These are phyloP conservation scores for Clavispora santaluciae DNA, from an alignment of 805 yeast species.

Conservation along the genomic window DNA sequence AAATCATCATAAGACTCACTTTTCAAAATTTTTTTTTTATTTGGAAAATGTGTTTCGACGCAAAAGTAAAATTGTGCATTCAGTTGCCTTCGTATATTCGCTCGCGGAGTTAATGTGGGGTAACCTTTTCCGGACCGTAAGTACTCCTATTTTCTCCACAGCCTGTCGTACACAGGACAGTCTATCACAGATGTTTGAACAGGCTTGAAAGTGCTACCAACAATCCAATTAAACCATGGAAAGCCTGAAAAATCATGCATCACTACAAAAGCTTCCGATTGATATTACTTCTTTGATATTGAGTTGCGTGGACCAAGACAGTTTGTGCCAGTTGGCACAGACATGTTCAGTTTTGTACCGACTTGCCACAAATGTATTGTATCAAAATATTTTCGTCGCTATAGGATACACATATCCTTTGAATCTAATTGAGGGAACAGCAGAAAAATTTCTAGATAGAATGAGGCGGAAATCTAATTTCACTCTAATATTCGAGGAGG, in stretches of 20 bases:
- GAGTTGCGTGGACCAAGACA: neutral
- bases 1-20: too few species aligned
- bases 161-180: neutral
- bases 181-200: neutral
- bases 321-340: neutral
- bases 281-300: neutral
- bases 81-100: too few species aligned
- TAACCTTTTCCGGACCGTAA: neutral
- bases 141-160: neutral
- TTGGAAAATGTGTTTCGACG: too few species aligned
- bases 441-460: neutral
- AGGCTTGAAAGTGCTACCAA: neutral
- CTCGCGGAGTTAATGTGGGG: neutral
- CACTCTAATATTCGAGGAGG: neutral
- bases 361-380: neutral
- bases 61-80: too few species aligned
- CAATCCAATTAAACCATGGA: neutral
- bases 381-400: neutral
- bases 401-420: neutral
- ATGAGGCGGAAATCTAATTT: neutral
- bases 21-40: too few species aligned
- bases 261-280: neutral
- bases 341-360: neutral
- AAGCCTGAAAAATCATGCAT: neutral
- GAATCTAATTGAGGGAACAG: too few species aligned